These are phyloP conservation scores for Prunus salicina DNA, from an alignment of 306 rosid species.

Conservation along the genomic window DNA sequence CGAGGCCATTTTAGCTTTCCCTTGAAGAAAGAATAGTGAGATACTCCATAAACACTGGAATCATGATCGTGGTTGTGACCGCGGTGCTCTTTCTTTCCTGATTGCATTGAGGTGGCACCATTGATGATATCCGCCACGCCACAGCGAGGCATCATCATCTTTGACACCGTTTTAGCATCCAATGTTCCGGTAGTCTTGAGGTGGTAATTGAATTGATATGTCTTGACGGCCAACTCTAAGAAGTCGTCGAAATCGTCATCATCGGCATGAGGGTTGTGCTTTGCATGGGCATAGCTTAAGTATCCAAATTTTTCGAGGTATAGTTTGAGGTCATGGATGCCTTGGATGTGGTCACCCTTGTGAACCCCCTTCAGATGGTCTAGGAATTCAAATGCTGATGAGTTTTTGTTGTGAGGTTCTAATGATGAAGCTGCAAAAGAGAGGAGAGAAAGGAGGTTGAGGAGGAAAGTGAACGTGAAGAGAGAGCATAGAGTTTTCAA, in stretches of 20 bases:
- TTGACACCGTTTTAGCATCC: slow-evolving; percentile 27
- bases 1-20: slow-evolving; percentile 22
- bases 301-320: slow-evolving; percentile 34
- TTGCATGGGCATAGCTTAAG: background rate
- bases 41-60: background rate
- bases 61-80: background rate
- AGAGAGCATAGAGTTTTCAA: background rate
- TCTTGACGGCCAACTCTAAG: slow-evolving; percentile 36
- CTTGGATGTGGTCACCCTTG: slow-evolving; percentile 32
- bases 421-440: background rate
- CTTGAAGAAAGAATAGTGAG: slow-evolving; percentile 24
- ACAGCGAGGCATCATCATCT: slow-evolving; percentile 36
- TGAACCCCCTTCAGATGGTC: slow-evolving; percentile 25
- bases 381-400: slow-evolving; percentile 15
- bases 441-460: background rate
- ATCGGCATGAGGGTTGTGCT: background rate
- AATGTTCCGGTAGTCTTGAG: slow-evolving; percentile 19
- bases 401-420: background rate
- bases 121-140: slow-evolving; percentile 32
- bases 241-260: slow-evolving; percentile 24
- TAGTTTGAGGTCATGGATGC: slow-evolving; percentile 22
- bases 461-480: background rate
- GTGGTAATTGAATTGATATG: slow-evolving; percentile 28
- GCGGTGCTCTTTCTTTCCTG: background rate
- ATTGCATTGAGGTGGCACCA: slow-evolving; percentile 23